A percentile compares a stretch with the other conserved stretches of the same genome.
These are phyloP conservation scores for Cymodocea nodosa DNA, from an alignment of 116 monocot species.

Conservation along the genomic window DNA sequence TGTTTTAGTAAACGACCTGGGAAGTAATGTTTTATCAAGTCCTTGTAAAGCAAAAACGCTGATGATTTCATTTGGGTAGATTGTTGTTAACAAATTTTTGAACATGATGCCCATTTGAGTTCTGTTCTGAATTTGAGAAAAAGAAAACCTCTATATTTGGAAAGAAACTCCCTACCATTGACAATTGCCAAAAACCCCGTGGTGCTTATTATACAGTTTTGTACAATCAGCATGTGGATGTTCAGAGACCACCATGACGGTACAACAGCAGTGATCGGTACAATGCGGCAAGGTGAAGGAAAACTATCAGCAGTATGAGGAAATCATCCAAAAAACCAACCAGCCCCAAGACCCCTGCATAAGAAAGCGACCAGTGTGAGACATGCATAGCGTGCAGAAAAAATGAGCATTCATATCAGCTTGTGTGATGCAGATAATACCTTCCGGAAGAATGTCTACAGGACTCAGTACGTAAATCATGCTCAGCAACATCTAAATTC, in stretches of 20 bases:
- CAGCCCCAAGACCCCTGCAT: conserved; percentile 1
- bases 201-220: too few species aligned
- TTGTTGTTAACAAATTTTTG: too few species aligned
- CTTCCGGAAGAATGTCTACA: conserved; percentile 12
- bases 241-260: not conserved
- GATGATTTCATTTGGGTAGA: too few species aligned
- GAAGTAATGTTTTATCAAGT: too few species aligned
- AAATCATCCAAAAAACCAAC: conserved; percentile 9
- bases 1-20: too few species aligned
- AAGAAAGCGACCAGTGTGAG: not conserved
- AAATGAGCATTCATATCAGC: not conserved
- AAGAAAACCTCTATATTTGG: too few species aligned
- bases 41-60: too few species aligned
- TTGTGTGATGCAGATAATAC: conserved; percentile 5
- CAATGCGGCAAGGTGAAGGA: conserved; percentile 10
- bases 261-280: conserved; percentile 7
- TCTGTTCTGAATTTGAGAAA: too few species aligned
- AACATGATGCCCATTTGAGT: too few species aligned
- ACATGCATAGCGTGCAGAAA: not conserved
- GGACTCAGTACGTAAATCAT: conserved; percentile 37
- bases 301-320: conserved; percentile 8
- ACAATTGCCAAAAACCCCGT: too few species aligned
- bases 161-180: too few species aligned
- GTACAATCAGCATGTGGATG: too few species aligned
- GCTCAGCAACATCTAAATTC: conserved; percentile 51